These are phyloP conservation scores for Tripidium arundinaceum DNA, from an alignment of 202 grass and related monocot species.

Conservation along the genomic window DNA sequence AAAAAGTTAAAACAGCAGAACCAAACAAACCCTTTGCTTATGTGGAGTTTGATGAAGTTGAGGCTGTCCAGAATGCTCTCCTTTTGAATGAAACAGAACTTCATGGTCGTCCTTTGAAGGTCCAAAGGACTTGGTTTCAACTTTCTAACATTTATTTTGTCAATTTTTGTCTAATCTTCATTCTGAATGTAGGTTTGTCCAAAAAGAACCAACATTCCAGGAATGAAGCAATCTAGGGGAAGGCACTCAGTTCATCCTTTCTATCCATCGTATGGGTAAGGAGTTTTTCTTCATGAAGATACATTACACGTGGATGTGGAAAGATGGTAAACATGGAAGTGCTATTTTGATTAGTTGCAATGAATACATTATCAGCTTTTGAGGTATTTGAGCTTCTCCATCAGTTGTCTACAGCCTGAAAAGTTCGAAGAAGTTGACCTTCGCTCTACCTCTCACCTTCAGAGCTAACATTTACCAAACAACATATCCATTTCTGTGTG, in stretches of 20 bases:
- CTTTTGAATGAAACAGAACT: conserved; percentile 55
- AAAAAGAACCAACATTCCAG: conserved; percentile 69
- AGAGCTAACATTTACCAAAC: no score
- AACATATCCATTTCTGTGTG: background rate
- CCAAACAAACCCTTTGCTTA: no score
- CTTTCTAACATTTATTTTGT: background rate
- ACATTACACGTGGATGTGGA: background rate
- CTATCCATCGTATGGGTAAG: conserved; percentile 53
- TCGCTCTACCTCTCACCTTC: no score
- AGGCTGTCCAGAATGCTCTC: conserved; percentile 64
- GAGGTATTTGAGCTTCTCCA: background rate
- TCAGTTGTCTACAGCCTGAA: no score
- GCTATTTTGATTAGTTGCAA: background rate
- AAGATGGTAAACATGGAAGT: background rate
- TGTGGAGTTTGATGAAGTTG: conserved; percentile 61
- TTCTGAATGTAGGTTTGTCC: conserved; percentile 39
- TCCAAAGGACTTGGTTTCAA: conserved; percentile 9
- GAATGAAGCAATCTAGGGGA: conserved; percentile 50
- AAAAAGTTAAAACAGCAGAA: no score
- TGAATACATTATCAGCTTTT: background rate
- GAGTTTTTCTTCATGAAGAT: conserved; percentile 10
- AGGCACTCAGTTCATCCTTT: conserved; percentile 39
- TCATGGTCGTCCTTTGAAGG: conserved; percentile 58
- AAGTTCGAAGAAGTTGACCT: no score
- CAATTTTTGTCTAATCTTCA: background rate